Evolutionary conservation across 164 flowering plant genomes (phyloP).

Genomic region (Liriodendron chinense): DNA sequence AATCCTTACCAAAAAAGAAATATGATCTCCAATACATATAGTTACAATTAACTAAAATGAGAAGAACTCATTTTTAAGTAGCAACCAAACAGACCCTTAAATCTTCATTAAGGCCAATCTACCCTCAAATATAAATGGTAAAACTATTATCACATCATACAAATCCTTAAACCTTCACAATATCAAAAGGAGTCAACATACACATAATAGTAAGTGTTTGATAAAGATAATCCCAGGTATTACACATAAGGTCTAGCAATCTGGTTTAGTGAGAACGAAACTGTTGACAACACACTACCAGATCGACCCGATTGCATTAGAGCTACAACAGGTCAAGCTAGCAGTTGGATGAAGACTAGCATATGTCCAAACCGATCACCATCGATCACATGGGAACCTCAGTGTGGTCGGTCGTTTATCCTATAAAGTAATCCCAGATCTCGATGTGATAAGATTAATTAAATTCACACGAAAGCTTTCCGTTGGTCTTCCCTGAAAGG

Average conservation of each 20-base stretch:
- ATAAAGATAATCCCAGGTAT: not conserved
- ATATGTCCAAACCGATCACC: slow-evolving; percentile 43
- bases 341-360: slow-evolving; percentile 26
- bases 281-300: slow-evolving; percentile 28
- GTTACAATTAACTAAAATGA: too few relatives aligned
- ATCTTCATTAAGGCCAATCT: too few relatives aligned
- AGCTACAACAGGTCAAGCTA: slow-evolving; percentile 6
- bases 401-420: slow-evolving; percentile 50
- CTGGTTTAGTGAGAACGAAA: slow-evolving; percentile 13
- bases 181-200: not conserved
- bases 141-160: not conserved
- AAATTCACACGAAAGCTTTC: slow-evolving; percentile 22
- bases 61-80: too few relatives aligned
- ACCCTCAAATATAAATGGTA: too few relatives aligned
- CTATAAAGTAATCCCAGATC: slow-evolving; percentile 28
- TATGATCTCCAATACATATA: too few relatives aligned
- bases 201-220: not conserved
- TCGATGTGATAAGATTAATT: slow-evolving; percentile 33
- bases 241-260: not conserved
- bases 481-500: slow-evolving; percentile 31
- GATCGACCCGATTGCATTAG: not conserved
- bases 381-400: slow-evolving; percentile 57
- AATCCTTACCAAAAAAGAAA: too few relatives aligned
- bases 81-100: too few relatives aligned
- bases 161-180: not conserved